Conservation (phyloP, 1,284 basidiomycete species). For the Malassezia caprae region DNA sequence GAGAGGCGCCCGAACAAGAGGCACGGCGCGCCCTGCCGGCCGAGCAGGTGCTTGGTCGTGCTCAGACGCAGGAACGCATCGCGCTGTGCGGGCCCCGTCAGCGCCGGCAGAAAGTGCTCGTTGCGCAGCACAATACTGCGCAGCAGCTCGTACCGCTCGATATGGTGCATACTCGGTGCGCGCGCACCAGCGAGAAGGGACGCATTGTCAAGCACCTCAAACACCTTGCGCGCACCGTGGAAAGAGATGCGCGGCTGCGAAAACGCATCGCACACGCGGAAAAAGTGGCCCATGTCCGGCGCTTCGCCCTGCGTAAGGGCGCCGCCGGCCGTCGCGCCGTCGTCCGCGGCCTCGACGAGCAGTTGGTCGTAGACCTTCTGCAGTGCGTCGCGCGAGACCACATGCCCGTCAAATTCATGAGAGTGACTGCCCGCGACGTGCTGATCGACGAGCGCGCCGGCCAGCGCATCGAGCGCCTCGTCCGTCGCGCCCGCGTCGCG, state of each 20-base stretch:
- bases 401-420: conserved; percentile 16
- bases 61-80: conserved; percentile 56
- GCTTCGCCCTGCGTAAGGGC: conserved; percentile 51
- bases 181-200: conserved; percentile 27
- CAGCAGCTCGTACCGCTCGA: conserved; percentile 35
- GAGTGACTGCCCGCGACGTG: conserved; percentile 16
- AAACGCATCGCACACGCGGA: conserved; percentile 78
- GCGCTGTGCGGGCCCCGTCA: conserved; percentile 20
- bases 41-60: conserved; percentile 90
- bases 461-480: conserved; percentile 45
- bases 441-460: conserved; percentile 33
- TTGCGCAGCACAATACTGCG: conserved; percentile 38
- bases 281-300: conserved; percentile 71
- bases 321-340: not conserved
- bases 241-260: conserved; percentile 88
- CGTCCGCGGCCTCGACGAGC: conserved; percentile 29
- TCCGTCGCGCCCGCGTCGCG: conserved; percentile 27
- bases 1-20: conserved; percentile 85
- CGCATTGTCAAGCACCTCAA: conserved; percentile 52
- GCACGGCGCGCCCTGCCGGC: conserved; percentile 79
- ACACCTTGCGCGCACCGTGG: conserved; percentile 70
- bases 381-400: conserved; percentile 35
- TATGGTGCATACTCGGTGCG: conserved; percentile 23
- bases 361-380: conserved; percentile 38
- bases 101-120: conserved; percentile 44